Percentiles rank a stretch among this genome's conserved stretches.
Conservation (phyloP, 768 basidiomycete species). For the Naganishia kalamii region DNA sequence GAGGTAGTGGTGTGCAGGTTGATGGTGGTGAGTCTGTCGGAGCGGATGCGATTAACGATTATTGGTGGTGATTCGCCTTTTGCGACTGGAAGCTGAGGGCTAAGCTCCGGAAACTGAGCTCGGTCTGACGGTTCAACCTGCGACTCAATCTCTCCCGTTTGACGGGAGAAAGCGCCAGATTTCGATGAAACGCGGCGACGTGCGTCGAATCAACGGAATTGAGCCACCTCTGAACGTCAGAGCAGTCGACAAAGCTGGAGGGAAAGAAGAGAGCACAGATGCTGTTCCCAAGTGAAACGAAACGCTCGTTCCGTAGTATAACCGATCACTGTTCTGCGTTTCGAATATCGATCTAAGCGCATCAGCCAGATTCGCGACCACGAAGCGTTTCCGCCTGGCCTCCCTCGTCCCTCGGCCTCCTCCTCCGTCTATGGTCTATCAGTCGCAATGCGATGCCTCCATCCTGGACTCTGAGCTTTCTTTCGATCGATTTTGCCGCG, state of each 20-base stretch:
- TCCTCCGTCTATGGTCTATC: background rate
- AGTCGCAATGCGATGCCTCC: background rate
- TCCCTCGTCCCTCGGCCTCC: background rate
- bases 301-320: background rate
- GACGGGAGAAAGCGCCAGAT: too few species aligned
- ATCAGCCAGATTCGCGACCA: background rate
- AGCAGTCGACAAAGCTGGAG: too few species aligned
- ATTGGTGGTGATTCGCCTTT: background rate
- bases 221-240: too few species aligned
- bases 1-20: background rate
- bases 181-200: too few species aligned
- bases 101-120: too few species aligned
- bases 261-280: too few species aligned
- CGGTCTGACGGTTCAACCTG: background rate
- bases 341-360: constrained; percentile 15
- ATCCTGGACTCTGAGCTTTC: too few species aligned
- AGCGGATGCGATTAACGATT: constrained; percentile 1
- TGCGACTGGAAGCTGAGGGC: too few species aligned
- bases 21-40: background rate
- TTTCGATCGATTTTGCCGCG: too few species aligned
- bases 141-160: background rate
- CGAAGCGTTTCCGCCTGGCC: background rate
- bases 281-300: background rate
- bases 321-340: constrained; percentile 6
- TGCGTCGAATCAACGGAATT: too few species aligned